Percentiles rank a stretch among this genome's conserved stretches.
These are phyloP conservation scores for Coprinellus micaceus DNA, from an alignment of 768 basidiomycete genomes.

Conservation along the genomic window DNA sequence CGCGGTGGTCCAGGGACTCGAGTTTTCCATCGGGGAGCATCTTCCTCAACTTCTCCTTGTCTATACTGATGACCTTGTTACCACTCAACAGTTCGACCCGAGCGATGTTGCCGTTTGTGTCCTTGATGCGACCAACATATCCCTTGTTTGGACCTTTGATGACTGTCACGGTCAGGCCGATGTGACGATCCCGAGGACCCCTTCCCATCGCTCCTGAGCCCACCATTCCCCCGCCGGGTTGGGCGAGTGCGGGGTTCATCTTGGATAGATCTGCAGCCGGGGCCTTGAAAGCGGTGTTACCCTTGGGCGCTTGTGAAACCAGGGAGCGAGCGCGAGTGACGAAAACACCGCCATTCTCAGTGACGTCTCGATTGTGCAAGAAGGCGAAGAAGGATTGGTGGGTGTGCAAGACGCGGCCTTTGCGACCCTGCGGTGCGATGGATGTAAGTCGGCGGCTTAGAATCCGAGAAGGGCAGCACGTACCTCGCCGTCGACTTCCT, in stretches of 20 bases:
- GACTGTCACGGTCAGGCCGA: constrained; percentile 75
- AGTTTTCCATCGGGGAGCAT: constrained; percentile 58
- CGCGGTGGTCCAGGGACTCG: constrained; percentile 40
- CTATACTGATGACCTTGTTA: constrained; percentile 85
- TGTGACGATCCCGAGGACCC: constrained; percentile 77
- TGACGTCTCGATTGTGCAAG: constrained; percentile 85
- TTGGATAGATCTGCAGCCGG: constrained; percentile 76
- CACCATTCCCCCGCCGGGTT: constrained; percentile 69
- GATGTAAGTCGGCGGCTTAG: too few relatives aligned
- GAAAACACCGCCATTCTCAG: constrained; percentile 92
- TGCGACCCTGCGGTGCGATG: constrained; percentile 68
- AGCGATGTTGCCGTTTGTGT: constrained; percentile 82
- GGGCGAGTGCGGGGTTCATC: constrained; percentile 80
- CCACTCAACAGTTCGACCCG: constrained; percentile 88
- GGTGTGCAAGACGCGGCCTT: constrained; percentile 89
- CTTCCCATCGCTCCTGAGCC: constrained; percentile 75
- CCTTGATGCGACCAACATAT: constrained; percentile 88
- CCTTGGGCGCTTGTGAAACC: constrained; percentile 83
- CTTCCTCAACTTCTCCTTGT: constrained; percentile 72
- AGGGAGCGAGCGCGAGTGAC: constrained; percentile 84
- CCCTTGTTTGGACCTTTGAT: constrained; percentile 89
- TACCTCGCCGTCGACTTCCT: constrained; percentile 88
- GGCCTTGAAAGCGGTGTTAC: constrained; percentile 55
- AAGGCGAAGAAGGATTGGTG: constrained; percentile 94
- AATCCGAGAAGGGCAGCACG: constrained; percentile 18